Evolutionary conservation across 768 basidiomycete species (phyloP), one percentile per base, ranked within the genome.

Genomic region (Thelephora ganbajun): DNA sequence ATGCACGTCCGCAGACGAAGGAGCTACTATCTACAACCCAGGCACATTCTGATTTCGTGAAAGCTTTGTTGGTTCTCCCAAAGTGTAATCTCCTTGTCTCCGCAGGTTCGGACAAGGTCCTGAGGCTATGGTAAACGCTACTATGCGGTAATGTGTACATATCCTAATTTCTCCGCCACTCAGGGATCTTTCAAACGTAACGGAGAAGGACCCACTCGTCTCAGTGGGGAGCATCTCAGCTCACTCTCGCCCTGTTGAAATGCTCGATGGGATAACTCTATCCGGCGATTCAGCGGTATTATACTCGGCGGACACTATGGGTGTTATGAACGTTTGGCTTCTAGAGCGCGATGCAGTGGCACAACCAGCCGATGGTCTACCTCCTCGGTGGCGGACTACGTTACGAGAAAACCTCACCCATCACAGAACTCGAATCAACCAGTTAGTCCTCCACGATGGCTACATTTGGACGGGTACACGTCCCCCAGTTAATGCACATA

Each of bases 281-380:
- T 73, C 77, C 2, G 68, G 66, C n/a, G 59, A 58, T 11, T 64
- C 67, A 16, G 73, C 66, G 0, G 65, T 72, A 22, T 63, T 98
- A 4, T 87, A 82, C 60, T 89, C 90, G 0, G 89, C 77, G 6
- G 94, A 98, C 62, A 93, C 88, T 2, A 86, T 98, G 81, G 96
- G 94, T 2, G 61, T 84, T 7, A 79, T 97, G 59, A 86, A 82
- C 50, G 63, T 79, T 23, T 99, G 93, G 93, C 65, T 73, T 20
- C 57, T 94, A 44, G 63, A 63, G 42, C 63, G 59, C 46, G 73
- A 74, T 53, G 14, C 11, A 22, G 11, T 22, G 16, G 11, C 39
- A 18, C 5, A 16, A 11, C 22, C 39, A 67, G 69, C 4, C 52
- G 69, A 70, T 1, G 65, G 57, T 16, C 51, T 55, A 1, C 56